phyloP scores from a whole-genome alignment of 495 filamentous ascomycete species.

The Chlorociboria aeruginascens region DNA sequence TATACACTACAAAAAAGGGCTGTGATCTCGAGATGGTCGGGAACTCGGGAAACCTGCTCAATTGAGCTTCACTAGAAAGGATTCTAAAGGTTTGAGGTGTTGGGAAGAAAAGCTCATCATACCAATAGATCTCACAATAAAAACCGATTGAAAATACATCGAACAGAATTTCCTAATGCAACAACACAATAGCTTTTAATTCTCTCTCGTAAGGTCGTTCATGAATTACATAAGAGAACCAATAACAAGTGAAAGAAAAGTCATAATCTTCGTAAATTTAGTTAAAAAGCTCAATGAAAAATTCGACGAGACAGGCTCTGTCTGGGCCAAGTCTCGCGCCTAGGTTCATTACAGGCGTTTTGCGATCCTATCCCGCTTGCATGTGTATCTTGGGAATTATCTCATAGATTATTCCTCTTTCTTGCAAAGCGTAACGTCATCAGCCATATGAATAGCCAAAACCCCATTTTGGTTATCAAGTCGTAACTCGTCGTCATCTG shows the following conservation, averaged over 20 bases:
- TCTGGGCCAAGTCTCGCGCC: slow-evolving; percentile 4
- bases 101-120: no score
- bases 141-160: no score
- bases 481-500: slow-evolving; percentile 21
- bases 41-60: no score
- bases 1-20: no score
- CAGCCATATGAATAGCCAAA: slow-evolving; percentile 14
- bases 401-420: slow-evolving; percentile 11
- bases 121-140: no score
- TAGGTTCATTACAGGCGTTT: slow-evolving; percentile 18
- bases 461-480: slow-evolving; percentile 12
- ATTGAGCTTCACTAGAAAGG: no score
- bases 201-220: slow-evolving; percentile 20
- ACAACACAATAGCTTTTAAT: slow-evolving; percentile 19
- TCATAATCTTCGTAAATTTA: slow-evolving; percentile 18
- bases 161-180: not conserved
- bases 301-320: slow-evolving; percentile 1
- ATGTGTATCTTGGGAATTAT: slow-evolving; percentile 12
- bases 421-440: slow-evolving; percentile 19
- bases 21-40: no score
- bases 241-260: slow-evolving; percentile 3
- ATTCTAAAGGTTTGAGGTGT: no score
- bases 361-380: slow-evolving; percentile 8
- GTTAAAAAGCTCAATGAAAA: slow-evolving; percentile 16
- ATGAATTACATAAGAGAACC: slow-evolving; percentile 19